A percentile compares a stretch with the other conserved stretches of the same genome.
phyloP scores from a whole-genome alignment of 1,139 yeast species.

The Candida glucosophila region DNA sequence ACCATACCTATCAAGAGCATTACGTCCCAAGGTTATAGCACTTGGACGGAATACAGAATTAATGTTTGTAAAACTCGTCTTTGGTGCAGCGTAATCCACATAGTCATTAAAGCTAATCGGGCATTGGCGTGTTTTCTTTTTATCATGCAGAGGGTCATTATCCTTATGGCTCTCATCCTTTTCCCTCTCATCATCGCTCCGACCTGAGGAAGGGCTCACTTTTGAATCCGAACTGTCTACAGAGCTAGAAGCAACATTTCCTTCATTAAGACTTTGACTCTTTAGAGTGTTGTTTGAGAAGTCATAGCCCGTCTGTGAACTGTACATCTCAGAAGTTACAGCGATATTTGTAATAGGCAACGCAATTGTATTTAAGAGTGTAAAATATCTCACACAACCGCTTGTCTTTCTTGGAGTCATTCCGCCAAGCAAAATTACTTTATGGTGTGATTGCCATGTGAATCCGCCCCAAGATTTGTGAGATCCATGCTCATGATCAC shows the following conservation, averaged over 20 bases:
- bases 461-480: slow-evolving; percentile 62
- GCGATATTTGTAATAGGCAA: slow-evolving; percentile 58
- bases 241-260: slow-evolving; percentile 4
- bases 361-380: slow-evolving; percentile 48
- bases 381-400: slow-evolving; percentile 52
- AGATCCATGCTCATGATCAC: slow-evolving; percentile 46
- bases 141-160: slow-evolving; percentile 10
- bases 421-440: slow-evolving; percentile 49
- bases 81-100: slow-evolving; percentile 71
- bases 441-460: slow-evolving; percentile 72
- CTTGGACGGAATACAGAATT: slow-evolving; percentile 65
- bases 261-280: no score
- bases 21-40: slow-evolving; percentile 69
- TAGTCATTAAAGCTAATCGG: slow-evolving; percentile 58
- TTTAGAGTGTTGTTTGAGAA: slow-evolving; percentile 16
- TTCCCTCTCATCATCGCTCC: no score
- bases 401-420: slow-evolving; percentile 38
- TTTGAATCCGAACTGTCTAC: slow-evolving; percentile 7
- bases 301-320: no score
- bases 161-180: slow-evolving; percentile 11
- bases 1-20: slow-evolving; percentile 62
- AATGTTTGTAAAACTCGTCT: slow-evolving; percentile 54
- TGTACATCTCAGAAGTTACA: slow-evolving; percentile 35
- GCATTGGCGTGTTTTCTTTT: slow-evolving; percentile 10
- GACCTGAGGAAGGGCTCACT: no score